phyloP scores from a whole-genome alignment of 495 filamentous ascomycete species.

The Mycothermus thermophilus region DNA sequence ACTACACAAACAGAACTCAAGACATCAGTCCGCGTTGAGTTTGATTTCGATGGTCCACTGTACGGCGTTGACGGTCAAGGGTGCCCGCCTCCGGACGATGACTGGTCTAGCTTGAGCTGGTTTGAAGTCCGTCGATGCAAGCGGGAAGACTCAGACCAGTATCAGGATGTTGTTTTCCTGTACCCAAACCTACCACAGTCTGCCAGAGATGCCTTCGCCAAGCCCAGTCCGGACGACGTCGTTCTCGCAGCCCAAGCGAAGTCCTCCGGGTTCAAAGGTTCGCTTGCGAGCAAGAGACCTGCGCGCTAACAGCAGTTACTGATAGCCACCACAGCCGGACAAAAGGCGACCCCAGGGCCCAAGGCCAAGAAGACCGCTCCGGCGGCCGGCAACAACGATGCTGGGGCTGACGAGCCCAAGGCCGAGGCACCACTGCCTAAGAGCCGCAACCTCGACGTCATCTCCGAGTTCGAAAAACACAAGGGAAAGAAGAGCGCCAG shows the following conservation, averaged over 20 bases:
- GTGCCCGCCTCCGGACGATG: too few relatives aligned
- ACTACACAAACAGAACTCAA: not conserved
- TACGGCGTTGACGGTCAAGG: too few relatives aligned
- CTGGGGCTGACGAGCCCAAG: conserved; percentile 16
- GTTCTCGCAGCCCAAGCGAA: conserved; percentile 76
- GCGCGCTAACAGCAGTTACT: conserved; percentile 28
- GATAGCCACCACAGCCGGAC: conserved; percentile 32
- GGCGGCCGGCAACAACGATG: too few relatives aligned
- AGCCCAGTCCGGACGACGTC: conserved; percentile 87
- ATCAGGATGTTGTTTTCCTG: not conserved
- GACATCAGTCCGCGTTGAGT: too few relatives aligned
- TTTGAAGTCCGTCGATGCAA: conserved; percentile 1
- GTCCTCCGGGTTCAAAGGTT: too few relatives aligned
- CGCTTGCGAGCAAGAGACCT: conserved; percentile 33
- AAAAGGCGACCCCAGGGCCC: too few relatives aligned
- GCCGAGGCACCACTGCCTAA: conserved; percentile 32
- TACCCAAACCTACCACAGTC: conserved; percentile 22
- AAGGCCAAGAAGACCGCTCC: conserved; percentile 20
- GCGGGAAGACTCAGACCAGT: not conserved
- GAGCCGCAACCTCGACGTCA: conserved; percentile 76
- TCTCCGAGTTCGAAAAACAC: conserved; percentile 63
- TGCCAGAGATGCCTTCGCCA: conserved; percentile 54
- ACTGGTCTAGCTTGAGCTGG: not conserved
- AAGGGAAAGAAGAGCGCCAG: conserved; percentile 71
- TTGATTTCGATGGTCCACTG: too few relatives aligned